Evolutionary conservation across 2,329 filamentous ascomycete genomes (phyloP).

Genomic region (Gyromitra esculenta): DNA sequence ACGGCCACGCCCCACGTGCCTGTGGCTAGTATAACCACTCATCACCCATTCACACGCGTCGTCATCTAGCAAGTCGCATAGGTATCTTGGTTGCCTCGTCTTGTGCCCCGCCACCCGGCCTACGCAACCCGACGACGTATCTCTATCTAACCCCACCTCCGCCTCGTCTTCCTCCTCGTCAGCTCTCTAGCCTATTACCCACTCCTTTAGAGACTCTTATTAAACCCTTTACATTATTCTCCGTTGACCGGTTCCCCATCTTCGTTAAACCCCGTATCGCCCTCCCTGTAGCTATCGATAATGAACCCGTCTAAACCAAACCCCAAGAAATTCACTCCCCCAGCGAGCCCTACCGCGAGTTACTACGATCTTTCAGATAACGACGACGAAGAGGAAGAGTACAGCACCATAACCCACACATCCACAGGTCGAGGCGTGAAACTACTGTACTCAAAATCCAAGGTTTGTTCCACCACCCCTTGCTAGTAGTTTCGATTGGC

Average conservation of each 20-base stretch:
- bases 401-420: conserved; percentile 88
- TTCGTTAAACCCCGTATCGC: background rate
- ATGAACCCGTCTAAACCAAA: conserved; percentile 37
- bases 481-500: background rate
- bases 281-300: background rate
- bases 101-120: conserved; percentile 20
- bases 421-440: conserved; percentile 85
- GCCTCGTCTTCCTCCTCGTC: background rate
- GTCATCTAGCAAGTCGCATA: conserved; percentile 15
- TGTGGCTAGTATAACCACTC: background rate
- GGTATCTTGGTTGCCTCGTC: conserved; percentile 10
- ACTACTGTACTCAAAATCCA: conserved; percentile 94
- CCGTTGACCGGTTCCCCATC: background rate
- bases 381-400: conserved; percentile 93
- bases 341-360: conserved; percentile 80
- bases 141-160: background rate
- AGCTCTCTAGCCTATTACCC: background rate
- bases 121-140: background rate
- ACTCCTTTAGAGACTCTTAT: background rate
- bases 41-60: conserved; percentile 36
- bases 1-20: conserved; percentile 12
- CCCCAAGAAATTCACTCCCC: conserved; percentile 58
- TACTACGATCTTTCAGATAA: conserved; percentile 98
- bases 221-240: background rate
- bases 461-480: conserved; percentile 67